These are phyloP conservation scores for Apiospora hydei DNA, from an alignment of 2,329 filamentous ascomycete species.

Conservation along the genomic window DNA sequence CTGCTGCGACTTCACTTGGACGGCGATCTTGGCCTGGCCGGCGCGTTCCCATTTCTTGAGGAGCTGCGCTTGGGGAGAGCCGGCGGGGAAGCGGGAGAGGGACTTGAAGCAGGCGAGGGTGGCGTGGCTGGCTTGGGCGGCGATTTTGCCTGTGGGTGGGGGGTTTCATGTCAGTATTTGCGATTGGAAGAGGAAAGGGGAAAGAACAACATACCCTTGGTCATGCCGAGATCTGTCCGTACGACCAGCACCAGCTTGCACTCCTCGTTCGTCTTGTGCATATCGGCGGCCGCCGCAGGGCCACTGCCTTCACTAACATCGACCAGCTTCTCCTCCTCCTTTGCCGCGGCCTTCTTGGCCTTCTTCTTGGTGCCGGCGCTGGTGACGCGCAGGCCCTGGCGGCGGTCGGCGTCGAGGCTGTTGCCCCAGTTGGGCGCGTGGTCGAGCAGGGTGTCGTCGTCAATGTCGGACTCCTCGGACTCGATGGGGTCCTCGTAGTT, in stretches of 20 bases:
- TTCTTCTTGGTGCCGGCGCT: conserved; percentile 27
- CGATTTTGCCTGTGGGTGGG: conserved; percentile 86
- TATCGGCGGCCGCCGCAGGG: conserved; percentile 35
- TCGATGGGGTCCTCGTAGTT: conserved; percentile 68
- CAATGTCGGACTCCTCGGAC: conserved; percentile 73
- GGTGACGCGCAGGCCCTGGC: conserved; percentile 58
- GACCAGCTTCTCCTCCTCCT: conserved; percentile 35
- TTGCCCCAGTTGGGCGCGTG: conserved; percentile 74
- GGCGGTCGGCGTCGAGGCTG: conserved; percentile 63
- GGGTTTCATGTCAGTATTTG: conserved; percentile 24
- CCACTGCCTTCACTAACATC: conserved; percentile 52
- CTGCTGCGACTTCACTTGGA: conserved; percentile 88
- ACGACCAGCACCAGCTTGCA: conserved; percentile 95
- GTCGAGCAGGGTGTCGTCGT: conserved; percentile 66
- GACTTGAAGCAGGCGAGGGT: conserved; percentile 97
- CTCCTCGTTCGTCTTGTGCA: conserved; percentile 68
- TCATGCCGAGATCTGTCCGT: conserved; percentile 95
- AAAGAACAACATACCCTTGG: conserved; percentile 72
- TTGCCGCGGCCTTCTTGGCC: conserved; percentile 29
- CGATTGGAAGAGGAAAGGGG: conserved; percentile 2
- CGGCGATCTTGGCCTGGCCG: conserved; percentile 92
- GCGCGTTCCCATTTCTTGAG: conserved; percentile 84
- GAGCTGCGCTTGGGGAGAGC: conserved; percentile 64
- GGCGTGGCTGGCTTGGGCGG: conserved; percentile 94
- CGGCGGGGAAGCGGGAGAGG: conserved; percentile 62